phyloP scores from a whole-genome alignment of 2,329 filamentous ascomycete species.

The Parastagonospora avenae region DNA sequence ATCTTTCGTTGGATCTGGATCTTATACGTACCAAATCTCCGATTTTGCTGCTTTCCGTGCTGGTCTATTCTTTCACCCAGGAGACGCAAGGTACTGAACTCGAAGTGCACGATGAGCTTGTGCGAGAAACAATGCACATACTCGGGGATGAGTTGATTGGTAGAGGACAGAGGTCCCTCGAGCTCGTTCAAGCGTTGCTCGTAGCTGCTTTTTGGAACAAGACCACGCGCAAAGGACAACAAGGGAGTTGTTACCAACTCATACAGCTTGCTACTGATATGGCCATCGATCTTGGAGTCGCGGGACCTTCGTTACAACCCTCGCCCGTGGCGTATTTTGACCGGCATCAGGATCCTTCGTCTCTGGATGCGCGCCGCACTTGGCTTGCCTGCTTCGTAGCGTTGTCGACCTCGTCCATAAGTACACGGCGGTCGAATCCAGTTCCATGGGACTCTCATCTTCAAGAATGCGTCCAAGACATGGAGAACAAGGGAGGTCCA shows the following conservation, averaged over 20 bases:
- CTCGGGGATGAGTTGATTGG: constrained; percentile 29
- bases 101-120: constrained; percentile 32
- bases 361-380: constrained; percentile 32
- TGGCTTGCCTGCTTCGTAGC: constrained; percentile 37
- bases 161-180: constrained; percentile 29
- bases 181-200: constrained; percentile 35
- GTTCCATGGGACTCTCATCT: constrained; percentile 30
- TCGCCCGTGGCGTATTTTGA: constrained; percentile 29
- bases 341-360: constrained; percentile 23
- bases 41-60: constrained; percentile 25
- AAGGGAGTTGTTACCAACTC: constrained; percentile 32
- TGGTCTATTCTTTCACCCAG: constrained; percentile 26
- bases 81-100: constrained; percentile 22
- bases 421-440: constrained; percentile 24
- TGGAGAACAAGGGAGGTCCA: constrained; percentile 22
- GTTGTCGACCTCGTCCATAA: constrained; percentile 22
- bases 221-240: constrained; percentile 17
- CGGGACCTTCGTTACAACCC: constrained; percentile 26
- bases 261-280: constrained; percentile 35
- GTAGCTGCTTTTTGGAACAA: constrained; percentile 32
- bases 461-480: constrained; percentile 22
- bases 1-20: constrained; percentile 14
- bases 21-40: constrained; percentile 27
- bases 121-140: constrained; percentile 26
- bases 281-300: constrained; percentile 36